These are phyloP conservation scores for Globisporangium middletonii DNA, from an alignment of 352 stramenopile species.

Conservation along the genomic window DNA sequence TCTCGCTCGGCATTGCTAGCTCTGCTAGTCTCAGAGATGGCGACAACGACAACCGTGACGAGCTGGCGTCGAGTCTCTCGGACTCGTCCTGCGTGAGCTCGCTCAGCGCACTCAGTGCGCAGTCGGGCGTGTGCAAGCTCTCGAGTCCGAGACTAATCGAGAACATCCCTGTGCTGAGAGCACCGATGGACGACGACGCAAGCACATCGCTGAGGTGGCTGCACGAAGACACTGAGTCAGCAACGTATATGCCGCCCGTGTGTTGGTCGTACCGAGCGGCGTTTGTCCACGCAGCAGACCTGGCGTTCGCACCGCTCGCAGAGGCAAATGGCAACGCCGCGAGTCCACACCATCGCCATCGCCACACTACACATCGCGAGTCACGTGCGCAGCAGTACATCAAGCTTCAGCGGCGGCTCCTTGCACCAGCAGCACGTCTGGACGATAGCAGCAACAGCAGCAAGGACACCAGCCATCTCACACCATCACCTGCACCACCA, in stretches of 20 bases:
- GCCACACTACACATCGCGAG: not conserved
- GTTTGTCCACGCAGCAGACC: not conserved
- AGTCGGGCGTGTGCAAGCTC: slow-evolving; percentile 2
- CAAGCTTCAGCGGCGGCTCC: not conserved
- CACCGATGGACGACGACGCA: not conserved
- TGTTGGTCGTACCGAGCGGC: not conserved
- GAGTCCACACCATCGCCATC: not conserved
- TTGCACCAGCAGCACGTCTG: not conserved
- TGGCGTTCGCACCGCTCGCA: not conserved
- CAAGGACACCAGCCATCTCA: not conserved
- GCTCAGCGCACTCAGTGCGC: slow-evolving; percentile 1
- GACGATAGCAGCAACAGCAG: not conserved
- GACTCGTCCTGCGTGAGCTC: slow-evolving; percentile 4
- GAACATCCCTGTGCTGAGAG: slow-evolving; percentile 4
- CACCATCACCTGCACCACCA: not conserved
- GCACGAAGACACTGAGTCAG: not conserved
- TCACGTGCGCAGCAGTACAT: not conserved
- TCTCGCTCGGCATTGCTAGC: not conserved
- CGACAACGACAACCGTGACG: not conserved
- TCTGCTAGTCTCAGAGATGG: not conserved
- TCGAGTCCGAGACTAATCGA: slow-evolving; percentile 7
- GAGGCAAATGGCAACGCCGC: not conserved
- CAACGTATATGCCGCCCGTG: not conserved
- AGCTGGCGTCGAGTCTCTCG: slow-evolving; percentile 1
- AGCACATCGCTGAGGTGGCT: not conserved